Conservation (phyloP, 345 rosid genomes). For the Eucalyptus sideroxylon region DNA sequence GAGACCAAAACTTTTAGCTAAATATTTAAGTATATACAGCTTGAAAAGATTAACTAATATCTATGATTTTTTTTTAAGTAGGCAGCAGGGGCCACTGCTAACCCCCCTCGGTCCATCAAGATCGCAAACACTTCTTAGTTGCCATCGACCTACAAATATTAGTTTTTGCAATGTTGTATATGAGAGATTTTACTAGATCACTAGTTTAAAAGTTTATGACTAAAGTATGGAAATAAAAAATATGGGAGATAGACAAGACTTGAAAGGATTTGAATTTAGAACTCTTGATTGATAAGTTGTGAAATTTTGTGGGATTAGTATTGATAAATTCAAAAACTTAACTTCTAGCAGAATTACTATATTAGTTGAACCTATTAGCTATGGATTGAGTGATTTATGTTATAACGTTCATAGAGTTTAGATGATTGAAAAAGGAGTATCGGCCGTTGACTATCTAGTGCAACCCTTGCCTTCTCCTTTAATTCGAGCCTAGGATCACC, state of each 20-base stretch:
- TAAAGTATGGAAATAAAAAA: neutral
- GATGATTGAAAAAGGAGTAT: neutral
- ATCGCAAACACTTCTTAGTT: neutral
- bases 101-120: neutral
- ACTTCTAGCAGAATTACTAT: neutral
- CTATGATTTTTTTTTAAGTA: neutral
- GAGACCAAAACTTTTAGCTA: neutral
- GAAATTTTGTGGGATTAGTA: rapidly evolving
- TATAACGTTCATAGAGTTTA: neutral
- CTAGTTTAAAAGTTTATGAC: neutral
- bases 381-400: neutral
- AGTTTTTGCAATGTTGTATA: neutral
- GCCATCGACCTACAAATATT: neutral
- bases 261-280: neutral
- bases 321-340: neutral
- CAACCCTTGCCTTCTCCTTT: neutral
- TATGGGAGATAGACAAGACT: neutral
- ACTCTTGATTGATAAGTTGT: neutral
- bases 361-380: neutral
- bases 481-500: neutral
- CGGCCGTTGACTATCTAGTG: neutral
- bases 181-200: neutral
- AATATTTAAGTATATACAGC: neutral
- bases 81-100: neutral
- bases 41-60: neutral